These are phyloP conservation scores for Patellifolia procumbens DNA, from an alignment of 179 eudicot species.

Conservation along the genomic window DNA sequence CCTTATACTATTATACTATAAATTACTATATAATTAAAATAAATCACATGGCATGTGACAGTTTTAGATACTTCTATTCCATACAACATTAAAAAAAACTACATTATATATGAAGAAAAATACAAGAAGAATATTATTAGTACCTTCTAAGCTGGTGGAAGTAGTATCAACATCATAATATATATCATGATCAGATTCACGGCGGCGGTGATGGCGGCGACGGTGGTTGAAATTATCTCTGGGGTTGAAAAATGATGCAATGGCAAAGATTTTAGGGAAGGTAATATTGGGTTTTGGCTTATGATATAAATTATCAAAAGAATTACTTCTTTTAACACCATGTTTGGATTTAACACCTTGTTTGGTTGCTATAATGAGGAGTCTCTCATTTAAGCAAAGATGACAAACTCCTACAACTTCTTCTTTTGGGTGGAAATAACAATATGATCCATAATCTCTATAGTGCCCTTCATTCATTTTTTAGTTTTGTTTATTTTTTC, in stretches of 20 bases:
- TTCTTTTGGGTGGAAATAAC: conserved; percentile 51
- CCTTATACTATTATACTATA: too few species aligned
- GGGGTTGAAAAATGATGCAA: conserved; percentile 42
- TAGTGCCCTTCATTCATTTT: conserved; percentile 25
- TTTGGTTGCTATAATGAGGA: conserved; percentile 44
- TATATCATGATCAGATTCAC: neutral
- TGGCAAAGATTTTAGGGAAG: conserved; percentile 49
- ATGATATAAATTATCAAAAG: neutral
- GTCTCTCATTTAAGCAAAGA: conserved; percentile 55
- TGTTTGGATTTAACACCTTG: conserved; percentile 17
- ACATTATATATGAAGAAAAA: neutral
- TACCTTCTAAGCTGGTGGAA: conserved; percentile 47
- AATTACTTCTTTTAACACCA: too few species aligned
- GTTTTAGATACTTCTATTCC: neutral
- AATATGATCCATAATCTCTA: conserved; percentile 24
- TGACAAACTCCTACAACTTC: conserved; percentile 48
- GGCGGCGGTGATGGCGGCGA: conserved; percentile 17
- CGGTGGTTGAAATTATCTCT: neutral
- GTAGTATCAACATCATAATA: conserved; percentile 14
- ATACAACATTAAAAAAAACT: too few species aligned
- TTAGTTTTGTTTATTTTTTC: neutral
- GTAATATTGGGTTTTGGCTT: conserved; percentile 23
- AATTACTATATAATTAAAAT: too few species aligned
- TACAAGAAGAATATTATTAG: neutral
- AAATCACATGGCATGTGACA: too few species aligned